Conservation (phyloP, 164 flowering plant genomes). For the Stephania cephalantha region DNA sequence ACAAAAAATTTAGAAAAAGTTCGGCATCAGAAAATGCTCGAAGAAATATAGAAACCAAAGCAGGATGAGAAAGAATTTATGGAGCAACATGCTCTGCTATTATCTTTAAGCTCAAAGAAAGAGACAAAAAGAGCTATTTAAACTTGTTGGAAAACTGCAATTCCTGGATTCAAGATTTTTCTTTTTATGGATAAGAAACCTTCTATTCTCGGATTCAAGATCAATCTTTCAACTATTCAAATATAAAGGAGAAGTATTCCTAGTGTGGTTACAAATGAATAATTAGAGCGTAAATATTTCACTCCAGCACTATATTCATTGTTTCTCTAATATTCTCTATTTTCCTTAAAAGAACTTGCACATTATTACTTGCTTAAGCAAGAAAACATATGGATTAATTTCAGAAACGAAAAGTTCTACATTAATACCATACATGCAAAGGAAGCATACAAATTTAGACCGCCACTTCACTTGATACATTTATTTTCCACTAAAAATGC, state of each 20-base stretch:
- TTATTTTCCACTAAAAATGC: background rate
- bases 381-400: too few species aligned
- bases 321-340: background rate
- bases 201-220: background rate
- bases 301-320: background rate
- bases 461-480: background rate
- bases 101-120: background rate
- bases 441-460: background rate
- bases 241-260: background rate
- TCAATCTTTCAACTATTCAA: background rate
- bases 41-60: background rate
- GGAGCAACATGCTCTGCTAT: too few species aligned
- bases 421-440: background rate
- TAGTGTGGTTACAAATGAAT: background rate
- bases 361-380: background rate
- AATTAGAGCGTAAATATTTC: background rate
- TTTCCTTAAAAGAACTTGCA: background rate
- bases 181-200: background rate
- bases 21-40: background rate
- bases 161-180: background rate
- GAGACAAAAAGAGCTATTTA: background rate
- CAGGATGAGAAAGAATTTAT: background rate
- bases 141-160: background rate
- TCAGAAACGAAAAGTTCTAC: background rate
- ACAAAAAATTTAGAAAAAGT: constrained; percentile 7